These are phyloP conservation scores for Stachybotrys chlorohalonatus DNA, from an alignment of 2,329 filamentous ascomycete genomes.

Conservation along the genomic window DNA sequence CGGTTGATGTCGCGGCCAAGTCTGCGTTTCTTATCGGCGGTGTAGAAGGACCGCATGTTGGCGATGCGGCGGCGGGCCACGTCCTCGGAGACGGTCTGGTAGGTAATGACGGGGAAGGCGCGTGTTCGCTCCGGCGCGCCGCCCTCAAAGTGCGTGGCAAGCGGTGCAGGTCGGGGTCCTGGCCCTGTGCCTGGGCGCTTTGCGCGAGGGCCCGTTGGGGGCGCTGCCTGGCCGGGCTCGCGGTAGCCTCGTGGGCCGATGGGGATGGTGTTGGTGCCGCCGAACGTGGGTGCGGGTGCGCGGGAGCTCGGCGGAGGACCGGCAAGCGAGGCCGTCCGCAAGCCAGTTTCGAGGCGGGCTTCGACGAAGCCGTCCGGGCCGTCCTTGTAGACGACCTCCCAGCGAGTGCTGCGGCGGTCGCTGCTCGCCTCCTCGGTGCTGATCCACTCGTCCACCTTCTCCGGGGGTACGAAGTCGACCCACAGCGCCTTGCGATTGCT, in stretches of 20 bases:
- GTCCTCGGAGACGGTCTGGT: conserved; percentile 52
- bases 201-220: conserved; percentile 27
- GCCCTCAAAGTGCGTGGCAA: conserved; percentile 6
- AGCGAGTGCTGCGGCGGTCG: conserved; percentile 39
- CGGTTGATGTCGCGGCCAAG: conserved; percentile 49
- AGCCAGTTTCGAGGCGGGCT: conserved; percentile 38
- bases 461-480: conserved; percentile 81
- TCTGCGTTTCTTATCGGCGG: conserved; percentile 27
- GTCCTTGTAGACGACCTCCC: conserved; percentile 64
- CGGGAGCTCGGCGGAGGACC: conserved; percentile 9
- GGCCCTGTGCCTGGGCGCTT: conserved; percentile 22
- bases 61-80: conserved; percentile 58
- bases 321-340: conserved; percentile 8
- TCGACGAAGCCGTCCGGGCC: conserved; percentile 44
- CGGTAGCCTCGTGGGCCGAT: conserved; percentile 23
- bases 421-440: conserved; percentile 49
- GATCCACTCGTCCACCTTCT: conserved; percentile 67
- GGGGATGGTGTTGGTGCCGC: conserved; percentile 20
- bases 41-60: conserved; percentile 39
- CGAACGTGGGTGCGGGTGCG: conserved; percentile 6
- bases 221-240: conserved; percentile 6
- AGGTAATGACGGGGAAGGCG: conserved; percentile 32
- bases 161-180: conserved; percentile 11
- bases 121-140: conserved; percentile 25
- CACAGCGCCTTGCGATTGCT: conserved; percentile 73